Evolutionary conservation across 108 stramenopile genomes (phyloP), one percentile per base, ranked within the genome.

Genomic region (Nitzschia putrida): DNA sequence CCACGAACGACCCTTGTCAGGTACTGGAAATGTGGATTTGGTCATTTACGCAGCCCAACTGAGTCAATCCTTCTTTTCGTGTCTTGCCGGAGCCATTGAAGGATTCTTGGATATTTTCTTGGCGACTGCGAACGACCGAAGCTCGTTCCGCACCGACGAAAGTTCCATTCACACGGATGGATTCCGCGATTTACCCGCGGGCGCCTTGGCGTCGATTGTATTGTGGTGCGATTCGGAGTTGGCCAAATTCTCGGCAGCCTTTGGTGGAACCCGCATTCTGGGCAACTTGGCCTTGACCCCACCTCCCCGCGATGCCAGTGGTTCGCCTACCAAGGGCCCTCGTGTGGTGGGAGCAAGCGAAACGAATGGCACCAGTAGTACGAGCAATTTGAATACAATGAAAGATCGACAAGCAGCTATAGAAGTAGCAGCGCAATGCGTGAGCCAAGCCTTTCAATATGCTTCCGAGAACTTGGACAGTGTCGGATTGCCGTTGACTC

Each of bases 161-260:
- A 71, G 66, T 25, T 77, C 81, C 26, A 74, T 85, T 40, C 69
- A 81, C 21, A 84, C 73, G 18, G 51, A 72, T 43, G 58, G 25
- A 61, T 75, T 60, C 47, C 60, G 65, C 41, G 85, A 79, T 41
- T 64, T 90, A 16, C 92, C 92, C 18, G 81, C 92, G 11, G 89
- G 89, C 14, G 92, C 92, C 3, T 53, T 90, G 12, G 86, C 89
- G 1, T 83, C 88, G 8, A 83, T 90, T 63, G 89, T 90, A 23
- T 75, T 93, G 23, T 93, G 92, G 92, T 90, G 89, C 67, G 92
- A 93, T 78, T 78, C 83, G 10, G 92, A 93, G 69, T 66, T 93
- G 51, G 61, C 87, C 65, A 89, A 86, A 72, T 93, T 93, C 55
- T 72, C 89, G 8, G 74, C 85, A 53, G 89, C 86, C 24, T 93